Evolutionary conservation across 1,284 basidiomycete genomes (phyloP).

Genomic region (Irpex sp.): DNA sequence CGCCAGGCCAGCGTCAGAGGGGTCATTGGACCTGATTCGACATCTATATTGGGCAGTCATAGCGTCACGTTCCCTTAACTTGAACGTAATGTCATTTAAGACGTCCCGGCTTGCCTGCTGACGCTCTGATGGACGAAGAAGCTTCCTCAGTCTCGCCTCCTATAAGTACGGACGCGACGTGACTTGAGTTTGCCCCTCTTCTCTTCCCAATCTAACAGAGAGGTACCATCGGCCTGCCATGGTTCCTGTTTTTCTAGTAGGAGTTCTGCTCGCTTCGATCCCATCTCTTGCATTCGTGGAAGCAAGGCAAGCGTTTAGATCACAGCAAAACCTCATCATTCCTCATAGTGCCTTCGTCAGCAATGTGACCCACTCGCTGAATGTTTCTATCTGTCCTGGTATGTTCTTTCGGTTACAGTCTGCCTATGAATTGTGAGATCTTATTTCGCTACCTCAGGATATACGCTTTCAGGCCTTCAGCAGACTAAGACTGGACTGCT

Average conservation of each 20-base stretch:
- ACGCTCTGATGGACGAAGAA: background rate
- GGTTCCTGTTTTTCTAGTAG: too few species aligned
- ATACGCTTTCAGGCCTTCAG: constrained; percentile 42
- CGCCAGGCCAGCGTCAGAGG: too few species aligned
- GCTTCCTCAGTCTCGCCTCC: background rate
- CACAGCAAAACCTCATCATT: background rate
- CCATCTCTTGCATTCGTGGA: background rate
- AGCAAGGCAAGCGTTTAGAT: background rate
- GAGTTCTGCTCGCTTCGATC: too few species aligned
- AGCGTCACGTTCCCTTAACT: background rate
- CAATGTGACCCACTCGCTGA: constrained; percentile 1
- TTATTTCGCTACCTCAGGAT: constrained; percentile 33
- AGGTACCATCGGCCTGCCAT: too few species aligned
- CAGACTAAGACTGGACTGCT: constrained; percentile 48
- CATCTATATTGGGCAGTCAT: background rate
- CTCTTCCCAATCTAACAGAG: too few species aligned
- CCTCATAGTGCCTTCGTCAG: background rate
- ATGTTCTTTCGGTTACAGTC: background rate
- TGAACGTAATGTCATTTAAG: background rate
- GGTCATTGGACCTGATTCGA: too few species aligned
- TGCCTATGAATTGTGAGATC: background rate
- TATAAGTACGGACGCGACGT: too few species aligned
- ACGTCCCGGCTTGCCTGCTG: background rate
- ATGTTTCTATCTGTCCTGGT: constrained; percentile 7
- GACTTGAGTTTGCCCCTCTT: too few species aligned